Percentiles rank a stretch among this genome's conserved stretches.
These are phyloP conservation scores for Calonectria fujianensis DNA, from an alignment of 2,329 filamentous ascomycete species.

Conservation along the genomic window DNA sequence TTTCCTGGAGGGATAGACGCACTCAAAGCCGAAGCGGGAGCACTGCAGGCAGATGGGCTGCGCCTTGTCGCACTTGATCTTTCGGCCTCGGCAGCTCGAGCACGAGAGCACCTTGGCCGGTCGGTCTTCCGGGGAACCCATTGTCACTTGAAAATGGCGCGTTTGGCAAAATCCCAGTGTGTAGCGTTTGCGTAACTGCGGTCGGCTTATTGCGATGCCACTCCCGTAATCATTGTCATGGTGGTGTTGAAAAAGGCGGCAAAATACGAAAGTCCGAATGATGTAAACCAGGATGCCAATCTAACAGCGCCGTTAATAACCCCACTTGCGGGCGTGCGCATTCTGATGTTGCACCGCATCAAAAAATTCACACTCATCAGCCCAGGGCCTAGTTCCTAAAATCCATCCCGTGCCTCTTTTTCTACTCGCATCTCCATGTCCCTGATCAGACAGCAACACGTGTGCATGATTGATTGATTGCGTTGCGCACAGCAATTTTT, in stretches of 20 bases:
- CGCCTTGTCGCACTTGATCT: constrained; percentile 76
- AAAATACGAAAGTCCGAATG: constrained; percentile 10
- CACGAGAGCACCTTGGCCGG: constrained; percentile 68
- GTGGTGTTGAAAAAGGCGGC: constrained; percentile 13
- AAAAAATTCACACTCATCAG: neutral
- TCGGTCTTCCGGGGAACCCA: constrained; percentile 47
- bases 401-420: neutral
- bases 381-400: neutral
- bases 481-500: constrained; percentile 6
- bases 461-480: neutral
- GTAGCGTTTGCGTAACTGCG: neutral
- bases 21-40: constrained; percentile 67
- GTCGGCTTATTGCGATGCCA: neutral
- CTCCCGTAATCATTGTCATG: neutral
- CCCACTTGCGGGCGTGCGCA: neutral
- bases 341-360: no score
- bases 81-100: constrained; percentile 77
- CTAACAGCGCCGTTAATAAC: constrained; percentile 3
- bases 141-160: constrained; percentile 36
- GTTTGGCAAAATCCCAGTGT: neutral
- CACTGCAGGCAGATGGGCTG: constrained; percentile 73
- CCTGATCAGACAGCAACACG: neutral
- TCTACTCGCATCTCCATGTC: neutral
- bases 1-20: constrained; percentile 67
- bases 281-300: constrained; percentile 2